A percentile compares a stretch with the other conserved stretches of the same genome.
These are phyloP conservation scores for Piper longum DNA, from an alignment of 164 flowering plant genomes.

Conservation along the genomic window DNA sequence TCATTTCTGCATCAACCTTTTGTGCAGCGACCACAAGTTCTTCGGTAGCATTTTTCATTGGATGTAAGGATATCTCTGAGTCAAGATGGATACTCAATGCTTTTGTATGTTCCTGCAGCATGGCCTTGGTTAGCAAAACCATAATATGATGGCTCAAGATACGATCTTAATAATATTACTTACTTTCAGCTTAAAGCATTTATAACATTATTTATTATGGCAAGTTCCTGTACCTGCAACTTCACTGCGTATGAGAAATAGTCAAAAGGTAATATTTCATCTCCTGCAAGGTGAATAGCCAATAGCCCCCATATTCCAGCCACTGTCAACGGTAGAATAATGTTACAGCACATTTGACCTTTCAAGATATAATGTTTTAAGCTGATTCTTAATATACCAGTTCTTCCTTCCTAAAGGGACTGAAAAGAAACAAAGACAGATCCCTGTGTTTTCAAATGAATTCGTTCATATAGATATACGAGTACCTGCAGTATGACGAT, in stretches of 20 bases:
- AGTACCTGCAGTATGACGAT: slow-evolving; percentile 79
- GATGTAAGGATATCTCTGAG: slow-evolving; percentile 28
- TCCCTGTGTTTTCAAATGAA: background rate
- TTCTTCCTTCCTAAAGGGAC: background rate
- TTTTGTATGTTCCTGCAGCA: slow-evolving; percentile 36
- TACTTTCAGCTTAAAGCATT: background rate
- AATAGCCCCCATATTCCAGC: slow-evolving; percentile 89
- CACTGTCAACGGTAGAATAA: slow-evolving; percentile 23
- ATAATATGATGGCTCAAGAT: too few species aligned
- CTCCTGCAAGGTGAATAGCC: slow-evolving; percentile 79
- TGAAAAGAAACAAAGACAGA: background rate
- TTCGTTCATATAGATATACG: background rate
- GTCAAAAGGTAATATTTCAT: slow-evolving; percentile 61
- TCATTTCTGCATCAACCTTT: slow-evolving; percentile 33
- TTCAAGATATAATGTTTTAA: background rate
- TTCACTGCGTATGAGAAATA: slow-evolving; percentile 58
- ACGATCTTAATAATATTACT: background rate
- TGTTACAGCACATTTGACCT: too few species aligned
- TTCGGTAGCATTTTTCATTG: slow-evolving; percentile 36
- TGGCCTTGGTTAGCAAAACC: background rate
- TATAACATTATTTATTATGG: background rate
- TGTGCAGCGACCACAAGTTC: slow-evolving; percentile 42
- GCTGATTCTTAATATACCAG: background rate
- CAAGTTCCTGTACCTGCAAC: slow-evolving; percentile 33
- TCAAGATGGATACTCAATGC: slow-evolving; percentile 31